Conservation (phyloP, 2,329 filamentous ascomycete genomes). For the Fusarium stilboides region DNA sequence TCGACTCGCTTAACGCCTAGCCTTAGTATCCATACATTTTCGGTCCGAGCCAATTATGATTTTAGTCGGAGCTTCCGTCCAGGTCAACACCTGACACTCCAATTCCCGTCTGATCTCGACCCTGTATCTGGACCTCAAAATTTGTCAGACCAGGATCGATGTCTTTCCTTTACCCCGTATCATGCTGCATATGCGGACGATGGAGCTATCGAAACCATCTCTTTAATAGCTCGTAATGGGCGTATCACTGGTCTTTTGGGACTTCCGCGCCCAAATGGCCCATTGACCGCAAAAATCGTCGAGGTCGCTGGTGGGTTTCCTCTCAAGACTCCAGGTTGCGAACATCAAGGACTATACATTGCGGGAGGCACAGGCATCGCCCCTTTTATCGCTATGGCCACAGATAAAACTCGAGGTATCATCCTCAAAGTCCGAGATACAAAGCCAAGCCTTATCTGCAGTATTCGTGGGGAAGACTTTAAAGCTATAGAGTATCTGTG, state of each 20-base stretch:
- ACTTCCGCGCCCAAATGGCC: constrained; percentile 4
- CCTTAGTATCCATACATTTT: constrained; percentile 17
- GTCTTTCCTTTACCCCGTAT: constrained; percentile 26
- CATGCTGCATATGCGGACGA: not conserved
- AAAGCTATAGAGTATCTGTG: not conserved
- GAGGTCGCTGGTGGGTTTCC: constrained; percentile 12
- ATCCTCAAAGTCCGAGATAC: too few relatives aligned
- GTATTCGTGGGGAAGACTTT: constrained; percentile 12
- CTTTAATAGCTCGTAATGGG: constrained; percentile 16
- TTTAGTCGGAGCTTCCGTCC: constrained; percentile 14
- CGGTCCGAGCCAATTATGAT: not conserved
- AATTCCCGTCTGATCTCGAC: constrained; percentile 24
- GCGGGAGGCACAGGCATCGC: constrained; percentile 11
- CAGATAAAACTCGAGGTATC: too few relatives aligned
- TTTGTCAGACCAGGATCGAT: constrained; percentile 5
- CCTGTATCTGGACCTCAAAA: constrained; percentile 22
- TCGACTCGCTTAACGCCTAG: constrained; percentile 22
- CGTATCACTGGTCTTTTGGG: constrained; percentile 22
- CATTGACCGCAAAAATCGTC: not conserved
- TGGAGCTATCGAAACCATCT: not conserved
- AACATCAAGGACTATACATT: not conserved
- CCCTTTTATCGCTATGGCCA: constrained; percentile 4
- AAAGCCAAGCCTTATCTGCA: constrained; percentile 10
- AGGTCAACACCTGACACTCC: constrained; percentile 16
- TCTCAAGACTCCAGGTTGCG: too few relatives aligned